Conservation (phyloP, 345 rosid species). For the Melaleuca alternifolia region DNA sequence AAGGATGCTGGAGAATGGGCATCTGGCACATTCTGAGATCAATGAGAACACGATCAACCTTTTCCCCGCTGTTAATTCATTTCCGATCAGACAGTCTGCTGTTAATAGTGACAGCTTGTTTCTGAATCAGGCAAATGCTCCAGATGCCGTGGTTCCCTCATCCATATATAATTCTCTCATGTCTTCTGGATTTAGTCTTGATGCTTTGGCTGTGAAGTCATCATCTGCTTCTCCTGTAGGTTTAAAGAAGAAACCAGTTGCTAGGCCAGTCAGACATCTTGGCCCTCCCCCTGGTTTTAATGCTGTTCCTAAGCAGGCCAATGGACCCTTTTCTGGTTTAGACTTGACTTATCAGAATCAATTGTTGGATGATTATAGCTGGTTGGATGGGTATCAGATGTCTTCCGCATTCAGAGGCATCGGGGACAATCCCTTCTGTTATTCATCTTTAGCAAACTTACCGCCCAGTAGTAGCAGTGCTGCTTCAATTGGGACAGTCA, state of each 20-base stretch:
- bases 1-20: conserved; percentile 52
- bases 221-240: conserved; percentile 25
- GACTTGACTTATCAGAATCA: not conserved
- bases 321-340: conserved; percentile 25
- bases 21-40: conserved; percentile 34
- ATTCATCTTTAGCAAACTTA: conserved; percentile 30
- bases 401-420: conserved; percentile 31
- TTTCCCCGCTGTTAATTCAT: conserved; percentile 20
- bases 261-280: conserved; percentile 61
- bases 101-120: not conserved
- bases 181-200: conserved; percentile 34
- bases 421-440: conserved; percentile 25
- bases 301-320: conserved; percentile 45
- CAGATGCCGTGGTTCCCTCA: conserved; percentile 38
- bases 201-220: conserved; percentile 25
- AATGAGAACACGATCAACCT: conserved; percentile 14
- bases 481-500: conserved; percentile 40
- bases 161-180: conserved; percentile 29
- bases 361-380: conserved; percentile 73
- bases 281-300: conserved; percentile 98
- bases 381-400: conserved; percentile 92
- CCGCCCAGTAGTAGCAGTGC: conserved; percentile 32
- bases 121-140: conserved; percentile 22
- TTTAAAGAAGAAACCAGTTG: conserved; percentile 56
- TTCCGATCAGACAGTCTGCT: conserved; percentile 9